Base-by-base conservation (phyloP, 208 protist species). In the Trypanosoma cruzi region DNA sequence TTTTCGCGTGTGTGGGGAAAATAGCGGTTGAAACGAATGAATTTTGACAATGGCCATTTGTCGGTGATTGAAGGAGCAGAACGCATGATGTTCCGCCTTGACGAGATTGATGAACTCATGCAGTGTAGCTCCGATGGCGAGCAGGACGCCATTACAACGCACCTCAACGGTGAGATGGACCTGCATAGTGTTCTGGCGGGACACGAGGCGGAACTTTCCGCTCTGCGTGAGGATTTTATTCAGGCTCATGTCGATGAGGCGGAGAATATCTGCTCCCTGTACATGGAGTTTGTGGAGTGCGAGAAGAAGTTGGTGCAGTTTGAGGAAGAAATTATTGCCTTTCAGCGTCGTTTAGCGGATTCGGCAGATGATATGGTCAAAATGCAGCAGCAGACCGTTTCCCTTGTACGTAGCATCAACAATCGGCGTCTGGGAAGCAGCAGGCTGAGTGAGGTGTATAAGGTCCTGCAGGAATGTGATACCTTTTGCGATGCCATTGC, bases 381-480 rank as follows among this genome's bases (percentile, higher is more conserved):
- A 29, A 94, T 96, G 90, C 88, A 94, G 71, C 73, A 86, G 54
- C 88, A 92, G 64, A 93, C 86, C 0, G 84, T 89, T 46, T 63
- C 46, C 8, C 68, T 96, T 50, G 80, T 89, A 31, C 86, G 80
- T 34, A 85, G 82, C 67, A 84, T 96, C 28, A 79, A 80, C 67
- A 85, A 94, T 70, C 79, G 90, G 18, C 79, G 80, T 13, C 84
- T 85, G 66, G 86, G 90, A 22, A 94, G 88, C 73, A 71, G 76
- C 29, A 85, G 80, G 63, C 81, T 96, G 66, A 92, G 86, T 62
- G 88, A 89, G 64, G 88, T 96, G 31, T 96, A 94, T 73, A 85
- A 54, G 31, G 86, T 73, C 4, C 46, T 96, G 58, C 80, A 93
- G 68, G 88, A 94, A 79, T 96, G 90, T 65, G 90, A 96, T 49